These are phyloP conservation scores for Xylariaceae sp. DNA, from an alignment of 2,329 filamentous ascomycete species.

Conservation along the genomic window DNA sequence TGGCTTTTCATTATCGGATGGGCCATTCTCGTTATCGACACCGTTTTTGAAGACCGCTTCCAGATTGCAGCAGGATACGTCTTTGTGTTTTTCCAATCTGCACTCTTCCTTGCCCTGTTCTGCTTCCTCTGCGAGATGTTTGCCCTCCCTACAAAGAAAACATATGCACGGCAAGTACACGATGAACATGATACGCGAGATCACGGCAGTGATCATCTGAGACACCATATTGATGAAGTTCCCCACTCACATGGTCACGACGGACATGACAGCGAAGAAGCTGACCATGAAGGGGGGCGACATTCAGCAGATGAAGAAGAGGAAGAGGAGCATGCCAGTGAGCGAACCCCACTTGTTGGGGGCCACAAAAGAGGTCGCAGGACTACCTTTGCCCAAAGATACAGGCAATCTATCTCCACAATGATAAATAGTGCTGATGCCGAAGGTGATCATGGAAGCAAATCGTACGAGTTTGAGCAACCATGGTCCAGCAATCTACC, in stretches of 20 bases:
- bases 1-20: constrained; percentile 82
- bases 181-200: constrained; percentile 40
- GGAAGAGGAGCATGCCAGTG: constrained; percentile 40
- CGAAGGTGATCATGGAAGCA: constrained; percentile 17
- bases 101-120: constrained; percentile 68
- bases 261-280: constrained; percentile 14
- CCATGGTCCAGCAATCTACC: constrained; percentile 77
- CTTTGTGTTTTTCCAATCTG: constrained; percentile 73
- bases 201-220: constrained; percentile 10
- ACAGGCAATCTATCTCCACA: constrained; percentile 44
- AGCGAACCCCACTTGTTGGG: constrained; percentile 70
- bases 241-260: constrained; percentile 18
- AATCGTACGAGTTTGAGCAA: constrained; percentile 69
- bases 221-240: constrained; percentile 29
- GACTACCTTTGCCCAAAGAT: constrained; percentile 52
- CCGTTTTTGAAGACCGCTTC: constrained; percentile 72
- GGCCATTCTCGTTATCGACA: constrained; percentile 66
- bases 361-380: constrained; percentile 61
- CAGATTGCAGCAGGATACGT: constrained; percentile 77
- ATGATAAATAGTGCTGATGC: constrained; percentile 19
- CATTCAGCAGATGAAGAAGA: constrained; percentile 20
- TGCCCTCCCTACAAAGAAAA: constrained; percentile 65
- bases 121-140: constrained; percentile 80
- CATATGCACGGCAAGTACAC: constrained; percentile 59
- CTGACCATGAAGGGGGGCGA: constrained; percentile 22